These are phyloP conservation scores for Nigrospora oryzae DNA, from an alignment of 2,329 filamentous ascomycete species.

Conservation along the genomic window DNA sequence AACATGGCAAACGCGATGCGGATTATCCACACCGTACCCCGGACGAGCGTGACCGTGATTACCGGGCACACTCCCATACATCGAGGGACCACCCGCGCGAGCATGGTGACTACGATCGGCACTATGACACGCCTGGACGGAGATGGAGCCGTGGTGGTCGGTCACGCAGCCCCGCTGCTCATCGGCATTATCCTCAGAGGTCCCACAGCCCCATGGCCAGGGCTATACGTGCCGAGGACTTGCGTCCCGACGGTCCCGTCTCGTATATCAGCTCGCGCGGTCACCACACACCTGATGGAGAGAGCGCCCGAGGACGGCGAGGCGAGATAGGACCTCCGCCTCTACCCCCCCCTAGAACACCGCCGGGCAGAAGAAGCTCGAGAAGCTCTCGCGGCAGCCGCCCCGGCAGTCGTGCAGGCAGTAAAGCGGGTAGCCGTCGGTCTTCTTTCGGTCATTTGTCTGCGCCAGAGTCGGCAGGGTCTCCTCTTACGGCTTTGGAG, in stretches of 20 bases:
- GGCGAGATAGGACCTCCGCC: background rate
- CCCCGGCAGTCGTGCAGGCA: conserved; percentile 2
- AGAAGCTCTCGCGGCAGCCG: conserved; percentile 3
- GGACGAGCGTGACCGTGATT: background rate
- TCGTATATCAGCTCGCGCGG: background rate
- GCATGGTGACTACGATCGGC: background rate
- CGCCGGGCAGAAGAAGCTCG: background rate
- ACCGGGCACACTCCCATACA: background rate
- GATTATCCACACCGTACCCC: background rate
- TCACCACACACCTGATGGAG: background rate
- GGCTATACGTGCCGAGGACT: background rate
- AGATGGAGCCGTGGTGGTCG: background rate
- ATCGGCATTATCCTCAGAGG: background rate
- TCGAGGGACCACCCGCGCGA: background rate
- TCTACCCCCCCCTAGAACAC: background rate
- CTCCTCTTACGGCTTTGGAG: conserved; percentile 19
- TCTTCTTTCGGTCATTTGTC: conserved; percentile 9
- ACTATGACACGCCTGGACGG: background rate
- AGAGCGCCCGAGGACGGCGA: background rate
- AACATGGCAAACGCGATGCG: background rate
- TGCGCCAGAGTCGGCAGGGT: conserved; percentile 8
- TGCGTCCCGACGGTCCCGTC: background rate
- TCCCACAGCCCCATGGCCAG: background rate
- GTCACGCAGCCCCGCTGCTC: background rate
- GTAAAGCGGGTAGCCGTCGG: conserved; percentile 9